A percentile compares a stretch with the other conserved stretches of the same genome.
These are phyloP conservation scores for Phytophthora pisi DNA, from an alignment of 352 stramenopile genomes.

Conservation along the genomic window DNA sequence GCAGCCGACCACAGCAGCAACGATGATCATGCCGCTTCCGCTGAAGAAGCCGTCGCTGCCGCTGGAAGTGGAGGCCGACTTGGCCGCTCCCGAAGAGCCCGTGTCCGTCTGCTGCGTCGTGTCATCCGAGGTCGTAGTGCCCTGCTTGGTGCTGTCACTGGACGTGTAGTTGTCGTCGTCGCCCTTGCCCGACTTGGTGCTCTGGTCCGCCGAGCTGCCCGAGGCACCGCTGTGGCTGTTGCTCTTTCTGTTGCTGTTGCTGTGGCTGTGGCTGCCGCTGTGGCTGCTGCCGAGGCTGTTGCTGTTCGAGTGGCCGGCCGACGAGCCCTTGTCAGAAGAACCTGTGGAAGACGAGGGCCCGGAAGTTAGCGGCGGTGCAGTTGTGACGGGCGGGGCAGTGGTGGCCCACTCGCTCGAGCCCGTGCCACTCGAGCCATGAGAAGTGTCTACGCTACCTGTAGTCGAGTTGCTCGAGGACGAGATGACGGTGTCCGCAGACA, in stretches of 20 bases:
- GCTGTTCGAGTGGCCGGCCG: constrained; percentile 4
- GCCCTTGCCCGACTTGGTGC: background rate
- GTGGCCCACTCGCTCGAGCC: constrained; percentile 12
- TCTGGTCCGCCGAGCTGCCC: background rate
- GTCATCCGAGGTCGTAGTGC: constrained; percentile 18
- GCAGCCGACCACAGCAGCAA: constrained; percentile 43
- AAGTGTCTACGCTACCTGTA: constrained; percentile 35
- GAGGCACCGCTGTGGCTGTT: constrained; percentile 6
- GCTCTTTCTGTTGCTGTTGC: no score
- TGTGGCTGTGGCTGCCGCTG: no score
- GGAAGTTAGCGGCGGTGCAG: constrained; percentile 30
- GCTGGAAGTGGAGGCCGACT: constrained; percentile 31
- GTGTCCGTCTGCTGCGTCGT: constrained; percentile 7
- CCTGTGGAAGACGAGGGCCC: constrained; percentile 31
- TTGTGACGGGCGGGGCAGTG: constrained; percentile 31
- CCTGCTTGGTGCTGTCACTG: constrained; percentile 4
- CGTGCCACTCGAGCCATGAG: constrained; percentile 2
- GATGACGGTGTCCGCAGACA: constrained; percentile 50
- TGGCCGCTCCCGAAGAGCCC: constrained; percentile 14
- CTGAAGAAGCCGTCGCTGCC: constrained; percentile 9
- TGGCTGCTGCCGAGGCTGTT: constrained; percentile 1
- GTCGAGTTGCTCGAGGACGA: constrained; percentile 28
- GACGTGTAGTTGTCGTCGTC: constrained; percentile 12
- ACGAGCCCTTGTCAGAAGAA: constrained; percentile 17
- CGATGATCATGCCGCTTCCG: constrained; percentile 42